These are phyloP conservation scores for Mycena sp. DNA, from an alignment of 1,284 basidiomycete species.

Conservation along the genomic window DNA sequence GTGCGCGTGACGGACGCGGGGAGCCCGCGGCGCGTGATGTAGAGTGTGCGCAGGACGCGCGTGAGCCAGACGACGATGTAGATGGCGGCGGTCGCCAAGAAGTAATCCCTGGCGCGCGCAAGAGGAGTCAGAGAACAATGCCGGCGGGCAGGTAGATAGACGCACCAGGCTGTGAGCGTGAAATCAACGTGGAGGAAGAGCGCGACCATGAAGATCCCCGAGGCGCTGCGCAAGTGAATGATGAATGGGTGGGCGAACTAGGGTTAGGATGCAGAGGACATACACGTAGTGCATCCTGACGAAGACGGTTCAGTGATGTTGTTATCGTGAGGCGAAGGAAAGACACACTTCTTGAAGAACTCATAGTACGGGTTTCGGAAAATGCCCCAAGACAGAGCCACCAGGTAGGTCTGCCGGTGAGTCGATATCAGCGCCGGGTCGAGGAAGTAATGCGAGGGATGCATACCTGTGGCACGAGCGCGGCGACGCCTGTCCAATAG, in stretches of 20 bases:
- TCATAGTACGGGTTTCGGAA: conserved; percentile 50
- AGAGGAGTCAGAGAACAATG: background rate
- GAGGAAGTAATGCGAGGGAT: background rate
- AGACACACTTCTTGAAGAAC: conserved; percentile 47
- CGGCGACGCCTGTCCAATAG: conserved; percentile 49
- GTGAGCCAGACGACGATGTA: conserved; percentile 42
- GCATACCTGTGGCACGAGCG: conserved; percentile 45
- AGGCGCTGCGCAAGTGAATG: conserved; percentile 10
- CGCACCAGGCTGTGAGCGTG: conserved; percentile 40
- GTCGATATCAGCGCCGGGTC: too few species aligned
- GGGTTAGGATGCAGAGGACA: background rate
- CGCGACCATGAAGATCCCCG: conserved; percentile 42
- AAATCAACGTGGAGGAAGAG: conserved; percentile 50
- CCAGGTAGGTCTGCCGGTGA: conserved; percentile 38
- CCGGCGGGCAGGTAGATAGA: background rate
- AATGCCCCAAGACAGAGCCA: conserved; percentile 43
- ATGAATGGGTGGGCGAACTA: background rate
- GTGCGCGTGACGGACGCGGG: conserved; percentile 41
- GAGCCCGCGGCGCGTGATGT: conserved; percentile 37
- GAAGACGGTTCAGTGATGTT: background rate
- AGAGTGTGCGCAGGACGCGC: conserved; percentile 42
- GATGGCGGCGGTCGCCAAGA: conserved; percentile 46
- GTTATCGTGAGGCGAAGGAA: background rate
- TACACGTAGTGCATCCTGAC: conserved; percentile 34
- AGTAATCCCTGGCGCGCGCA: conserved; percentile 42